Base-by-base conservation (phyloP, 192 early-diverging fungal species). In the Cladochytrium replicatum region DNA sequence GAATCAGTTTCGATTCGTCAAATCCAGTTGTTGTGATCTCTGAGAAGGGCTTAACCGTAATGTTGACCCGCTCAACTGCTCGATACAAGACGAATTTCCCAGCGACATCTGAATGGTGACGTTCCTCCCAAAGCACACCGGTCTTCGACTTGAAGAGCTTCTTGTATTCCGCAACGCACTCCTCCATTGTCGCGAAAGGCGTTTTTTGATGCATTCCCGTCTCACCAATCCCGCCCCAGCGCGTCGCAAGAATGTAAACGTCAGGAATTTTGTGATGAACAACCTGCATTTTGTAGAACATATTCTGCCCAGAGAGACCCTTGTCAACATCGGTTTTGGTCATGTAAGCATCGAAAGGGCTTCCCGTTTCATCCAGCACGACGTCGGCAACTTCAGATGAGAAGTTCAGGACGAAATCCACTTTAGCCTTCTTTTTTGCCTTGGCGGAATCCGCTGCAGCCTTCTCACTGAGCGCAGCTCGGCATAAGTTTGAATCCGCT, bases 251-350 rank as follows among this genome's bases (percentile, higher is more conserved):
- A 32, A 67, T 54, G 46, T 67, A 49, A 1, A 54, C n/a, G 39
- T 62, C 55, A 31, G 52, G 62, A 0, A 78, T 21, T 6, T 48
- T 57, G 41, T 78, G 67, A 57, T 77, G 52, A 24, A 74, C 66
- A 2, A 78, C 47, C 52, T 68, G 69, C 69, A 78, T 64, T 34
- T 78, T 77, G 56, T 78, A 78, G 39, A 78, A 77, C 58, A 69
- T 50, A 24, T 66, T 72, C 19, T 46, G 40, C 2, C 55, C 61
- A 29, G 58, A 63, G 7, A 32, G 15, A 19, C 65, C 61, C 6
- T 46, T 29, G 13, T 53, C 40, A 6, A 72, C 57, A 40, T 78
- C 76, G 2, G 60, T 57, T 37, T 63, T 72, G 30, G 57, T 67
- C 22, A 78, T 23, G 41, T 71, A 41, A n/a, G 71, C 57, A 46